phyloP scores from a whole-genome alignment of 208 protist species.

The Trypanosoma grayi region DNA sequence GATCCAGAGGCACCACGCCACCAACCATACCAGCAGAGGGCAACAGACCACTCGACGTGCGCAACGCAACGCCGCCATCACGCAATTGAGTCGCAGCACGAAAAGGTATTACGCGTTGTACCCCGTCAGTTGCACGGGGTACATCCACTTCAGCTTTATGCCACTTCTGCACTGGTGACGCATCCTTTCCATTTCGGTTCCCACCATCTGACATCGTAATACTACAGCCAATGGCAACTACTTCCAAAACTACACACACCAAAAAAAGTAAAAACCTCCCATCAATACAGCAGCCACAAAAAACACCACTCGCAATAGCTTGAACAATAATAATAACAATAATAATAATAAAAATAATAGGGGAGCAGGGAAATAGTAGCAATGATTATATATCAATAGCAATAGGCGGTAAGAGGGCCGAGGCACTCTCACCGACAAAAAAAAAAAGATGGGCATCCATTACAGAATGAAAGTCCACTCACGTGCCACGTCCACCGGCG shows the following conservation, averaged over 20 bases:
- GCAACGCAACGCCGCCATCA: neutral
- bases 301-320: too few species aligned
- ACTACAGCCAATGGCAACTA: too few species aligned
- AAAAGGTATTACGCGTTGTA: constrained; percentile 20
- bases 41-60: neutral
- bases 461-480: neutral
- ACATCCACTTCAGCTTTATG: constrained; percentile 7
- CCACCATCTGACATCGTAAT: constrained; percentile 12
- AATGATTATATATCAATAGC: too few species aligned
- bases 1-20: too few species aligned
- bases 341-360: too few species aligned
- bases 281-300: too few species aligned
- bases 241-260: neutral
- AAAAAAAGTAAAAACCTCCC: constrained; percentile 10
- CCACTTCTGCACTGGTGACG: too few species aligned
- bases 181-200: too few species aligned
- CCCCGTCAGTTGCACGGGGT: neutral
- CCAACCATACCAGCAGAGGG: neutral
- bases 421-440: too few species aligned
- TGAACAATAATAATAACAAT: neutral
- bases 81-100: neutral
- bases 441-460: neutral
- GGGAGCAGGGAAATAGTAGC: too few species aligned
- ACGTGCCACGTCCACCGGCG: too few species aligned
- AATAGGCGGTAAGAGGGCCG: too few species aligned